Base-by-base conservation (phyloP, 1,284 basidiomycete genomes). In the Pterulicium gracile region DNA sequence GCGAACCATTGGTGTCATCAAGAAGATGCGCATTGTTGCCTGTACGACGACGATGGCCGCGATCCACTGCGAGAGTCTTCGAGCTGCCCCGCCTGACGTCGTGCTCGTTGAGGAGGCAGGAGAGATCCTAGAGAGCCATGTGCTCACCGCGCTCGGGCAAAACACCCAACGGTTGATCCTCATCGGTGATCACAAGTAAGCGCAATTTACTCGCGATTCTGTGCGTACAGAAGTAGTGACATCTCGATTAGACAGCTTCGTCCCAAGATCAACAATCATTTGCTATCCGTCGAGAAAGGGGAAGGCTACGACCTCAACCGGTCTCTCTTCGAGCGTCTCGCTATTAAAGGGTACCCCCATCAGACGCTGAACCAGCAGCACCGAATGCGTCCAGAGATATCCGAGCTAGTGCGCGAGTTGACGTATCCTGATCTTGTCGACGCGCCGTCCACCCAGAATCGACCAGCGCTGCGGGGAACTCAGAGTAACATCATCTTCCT, bases 371-470 rank as follows among this genome's bases (percentile, higher is more conserved):
- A 55, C 2, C 56, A 68, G 39, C 81, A 83, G 49, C 81, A 83
- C 54, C 72, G 81, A 3, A 83, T 83, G 80, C 65, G 81, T 1
- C 81, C 80, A 0, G 80, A 83, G 52, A 83, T 83, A 12, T 79
- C 80, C 3, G 52, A 65, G 0, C 64, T 81, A 24, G 65, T 83
- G 23, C 70, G 80, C 15, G 52, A 63, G 5, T 62, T 83, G 18
- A 82, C 81, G 0, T 83, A 83, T 52, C 79, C 77, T 0, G 75
- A 80, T 20, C 72, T 83, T 15, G 46, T 65, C 1, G 79, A 83
- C 52, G 76, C 75, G 2, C 54, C 66, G 0, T 58, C 48, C 2
- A 83, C 80, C 0, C 46, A 53, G 27, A 63, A 64, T 43, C 70
- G 80, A 3, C 69, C 72, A 0, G 50, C 73, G 45, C 58, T 81